A percentile compares a stretch with the other conserved stretches of the same genome.
Conservation (phyloP, 164 flowering plant genomes). For the Macadamia integrifolia region DNA sequence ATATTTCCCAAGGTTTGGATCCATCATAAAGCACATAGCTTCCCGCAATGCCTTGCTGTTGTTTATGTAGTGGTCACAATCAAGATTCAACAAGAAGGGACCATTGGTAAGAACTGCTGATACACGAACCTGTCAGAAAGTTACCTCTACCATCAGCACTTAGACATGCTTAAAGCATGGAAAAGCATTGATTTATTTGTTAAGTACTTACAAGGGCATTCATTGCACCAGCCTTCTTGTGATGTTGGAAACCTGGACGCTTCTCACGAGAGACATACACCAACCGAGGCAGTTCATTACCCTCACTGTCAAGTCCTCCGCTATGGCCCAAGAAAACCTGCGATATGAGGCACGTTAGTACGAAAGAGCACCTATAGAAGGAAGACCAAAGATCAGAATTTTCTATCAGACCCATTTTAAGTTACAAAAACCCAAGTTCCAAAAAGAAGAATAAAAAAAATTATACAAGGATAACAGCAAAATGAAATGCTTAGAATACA, state of each 20-base stretch:
- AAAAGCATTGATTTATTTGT: neutral
- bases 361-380: neutral
- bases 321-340: slow-evolving; percentile 50
- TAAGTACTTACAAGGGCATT: slow-evolving; percentile 47
- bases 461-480: neutral
- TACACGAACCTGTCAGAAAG: slow-evolving; percentile 32
- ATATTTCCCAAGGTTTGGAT: slow-evolving; percentile 48
- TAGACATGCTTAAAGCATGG: neutral
- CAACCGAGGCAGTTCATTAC: slow-evolving; percentile 46
- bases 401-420: neutral
- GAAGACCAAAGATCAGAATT: neutral
- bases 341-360: neutral
- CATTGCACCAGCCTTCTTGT: slow-evolving; percentile 71
- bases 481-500: too few species aligned
- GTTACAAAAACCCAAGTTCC: neutral
- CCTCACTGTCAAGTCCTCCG: slow-evolving; percentile 46
- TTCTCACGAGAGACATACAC: slow-evolving; percentile 58
- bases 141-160: neutral
- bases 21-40: slow-evolving; percentile 72
- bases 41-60: slow-evolving; percentile 67
- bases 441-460: neutral
- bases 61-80: slow-evolving; percentile 71
- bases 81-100: slow-evolving; percentile 58
- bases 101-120: slow-evolving; percentile 68
- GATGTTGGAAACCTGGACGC: slow-evolving; percentile 57